A percentile compares a stretch with the other conserved stretches of the same genome.
Conservation (phyloP, 805 yeast genomes). For the Yarrowia porcina region DNA sequence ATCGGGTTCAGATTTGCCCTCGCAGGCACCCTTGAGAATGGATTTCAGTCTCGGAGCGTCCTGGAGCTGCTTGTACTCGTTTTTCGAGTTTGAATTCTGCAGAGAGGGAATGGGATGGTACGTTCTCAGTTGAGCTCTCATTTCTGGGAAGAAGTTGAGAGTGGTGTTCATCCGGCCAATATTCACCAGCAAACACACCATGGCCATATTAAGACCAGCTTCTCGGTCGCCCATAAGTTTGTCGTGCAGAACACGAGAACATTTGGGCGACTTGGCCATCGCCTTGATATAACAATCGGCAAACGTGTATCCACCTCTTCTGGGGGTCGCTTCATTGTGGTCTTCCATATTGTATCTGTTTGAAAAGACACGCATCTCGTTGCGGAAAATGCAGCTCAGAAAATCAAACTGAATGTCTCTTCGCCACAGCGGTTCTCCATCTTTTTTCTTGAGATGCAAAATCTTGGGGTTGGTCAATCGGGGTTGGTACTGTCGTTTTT, state of each 20-base stretch:
- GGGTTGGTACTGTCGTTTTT: slow-evolving; percentile 18
- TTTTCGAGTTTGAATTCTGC: slow-evolving; percentile 58
- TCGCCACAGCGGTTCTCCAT: slow-evolving; percentile 90
- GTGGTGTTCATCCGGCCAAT: slow-evolving; percentile 95
- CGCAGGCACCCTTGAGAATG: slow-evolving; percentile 83
- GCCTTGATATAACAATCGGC: slow-evolving; percentile 80
- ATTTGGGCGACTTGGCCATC: slow-evolving; percentile 75
- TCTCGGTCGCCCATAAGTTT: slow-evolving; percentile 62
- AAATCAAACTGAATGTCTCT: slow-evolving; percentile 83
- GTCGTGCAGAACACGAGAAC: slow-evolving; percentile 79
- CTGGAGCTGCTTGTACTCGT: slow-evolving; percentile 74
- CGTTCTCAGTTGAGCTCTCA: slow-evolving; percentile 89
- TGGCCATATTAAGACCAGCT: slow-evolving; percentile 65
- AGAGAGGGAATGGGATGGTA: slow-evolving; percentile 90
- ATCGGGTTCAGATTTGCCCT: slow-evolving; percentile 53
- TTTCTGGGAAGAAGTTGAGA: slow-evolving; percentile 86
- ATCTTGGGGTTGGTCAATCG: slow-evolving; percentile 34
- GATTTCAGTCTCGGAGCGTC: slow-evolving; percentile 93
- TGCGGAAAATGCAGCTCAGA: slow-evolving; percentile 59
- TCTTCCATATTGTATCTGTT: slow-evolving; percentile 39
- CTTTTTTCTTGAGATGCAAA: slow-evolving; percentile 67
- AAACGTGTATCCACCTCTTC: slow-evolving; percentile 54
- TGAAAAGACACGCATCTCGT: slow-evolving; percentile 63
- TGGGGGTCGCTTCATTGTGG: background rate
- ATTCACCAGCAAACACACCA: slow-evolving; percentile 82